phyloP scores from a whole-genome alignment of 2,329 filamentous ascomycete species.

The Fusarium nygamai region DNA sequence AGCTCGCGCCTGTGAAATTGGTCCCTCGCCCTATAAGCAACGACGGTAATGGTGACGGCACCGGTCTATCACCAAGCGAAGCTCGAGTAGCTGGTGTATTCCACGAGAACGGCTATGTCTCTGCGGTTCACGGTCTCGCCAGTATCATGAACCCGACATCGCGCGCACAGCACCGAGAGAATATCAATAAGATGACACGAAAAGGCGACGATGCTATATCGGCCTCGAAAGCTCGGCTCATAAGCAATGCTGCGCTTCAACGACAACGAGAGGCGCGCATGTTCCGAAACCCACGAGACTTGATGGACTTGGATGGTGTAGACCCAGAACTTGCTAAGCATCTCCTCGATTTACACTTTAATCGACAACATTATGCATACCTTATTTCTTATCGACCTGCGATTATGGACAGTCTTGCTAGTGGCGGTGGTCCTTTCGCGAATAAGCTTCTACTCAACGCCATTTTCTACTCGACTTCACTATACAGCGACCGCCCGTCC shows the following conservation, averaged over 20 bases:
- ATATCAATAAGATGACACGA: conserved; percentile 43
- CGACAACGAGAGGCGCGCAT: conserved; percentile 46
- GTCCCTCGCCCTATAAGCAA: conserved; percentile 42
- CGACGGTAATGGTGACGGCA: conserved; percentile 43
- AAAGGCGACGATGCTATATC: conserved; percentile 44
- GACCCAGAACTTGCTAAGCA: conserved; percentile 49
- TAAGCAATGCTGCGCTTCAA: conserved; percentile 50
- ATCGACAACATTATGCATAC: conserved; percentile 51
- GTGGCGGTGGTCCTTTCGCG: conserved; percentile 47
- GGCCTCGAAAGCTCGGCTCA: conserved; percentile 46
- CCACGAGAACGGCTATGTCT: conserved; percentile 48
- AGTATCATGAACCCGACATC: conserved; percentile 49
- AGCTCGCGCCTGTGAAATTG: conserved; percentile 30
- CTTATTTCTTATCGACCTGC: conserved; percentile 52
- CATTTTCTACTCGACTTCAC: conserved; percentile 52
- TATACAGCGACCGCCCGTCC: conserved; percentile 51
- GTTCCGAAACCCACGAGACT: conserved; percentile 43
- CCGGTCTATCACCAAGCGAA: conserved; percentile 47
- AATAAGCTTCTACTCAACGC: conserved; percentile 53
- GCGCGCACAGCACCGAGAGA: conserved; percentile 42
- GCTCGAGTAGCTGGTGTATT: conserved; percentile 49
- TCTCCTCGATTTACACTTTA: conserved; percentile 52
- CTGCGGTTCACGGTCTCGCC: conserved; percentile 48
- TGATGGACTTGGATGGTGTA: conserved; percentile 49
- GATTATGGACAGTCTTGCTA: conserved; percentile 51